Evolutionary conservation across 2,329 filamentous ascomycete species (phyloP).

Genomic region (Colletotrichum simmondsii): DNA sequence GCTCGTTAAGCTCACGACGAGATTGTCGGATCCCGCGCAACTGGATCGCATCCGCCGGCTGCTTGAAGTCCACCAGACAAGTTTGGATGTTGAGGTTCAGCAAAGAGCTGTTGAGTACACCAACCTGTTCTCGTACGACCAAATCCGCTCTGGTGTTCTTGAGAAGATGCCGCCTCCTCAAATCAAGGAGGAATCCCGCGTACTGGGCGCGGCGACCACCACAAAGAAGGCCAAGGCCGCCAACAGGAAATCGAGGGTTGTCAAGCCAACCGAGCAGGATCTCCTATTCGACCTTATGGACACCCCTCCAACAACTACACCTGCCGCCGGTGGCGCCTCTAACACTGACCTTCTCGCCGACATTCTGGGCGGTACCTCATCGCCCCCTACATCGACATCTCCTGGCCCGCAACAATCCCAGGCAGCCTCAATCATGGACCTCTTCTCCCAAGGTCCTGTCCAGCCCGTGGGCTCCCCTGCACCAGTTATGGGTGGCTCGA

Average conservation of each 20-base stretch:
- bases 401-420: slow-evolving; percentile 67
- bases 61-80: slow-evolving; percentile 81
- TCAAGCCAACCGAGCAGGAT: slow-evolving; percentile 90
- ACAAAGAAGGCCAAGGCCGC: slow-evolving; percentile 72
- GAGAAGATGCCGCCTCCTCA: slow-evolving; percentile 99
- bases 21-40: slow-evolving; percentile 85
- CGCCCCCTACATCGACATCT: slow-evolving; percentile 54
- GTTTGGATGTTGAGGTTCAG: slow-evolving; percentile 94
- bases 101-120: slow-evolving; percentile 95
- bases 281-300: slow-evolving; percentile 93
- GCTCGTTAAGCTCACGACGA: slow-evolving; percentile 92
- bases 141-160: slow-evolving; percentile 87
- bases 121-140: slow-evolving; percentile 92
- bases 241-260: slow-evolving; percentile 79
- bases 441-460: slow-evolving; percentile 67
- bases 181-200: slow-evolving; percentile 93
- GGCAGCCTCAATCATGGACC: slow-evolving; percentile 85
- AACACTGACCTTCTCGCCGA: slow-evolving; percentile 91
- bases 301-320: slow-evolving; percentile 65
- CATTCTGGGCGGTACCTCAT: slow-evolving; percentile 82
- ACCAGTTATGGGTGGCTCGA: slow-evolving; percentile 47
- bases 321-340: slow-evolving; percentile 64
- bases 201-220: slow-evolving; percentile 80
- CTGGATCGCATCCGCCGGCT: slow-evolving; percentile 86
- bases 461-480: slow-evolving; percentile 41